Evolutionary conservation across 2,329 filamentous ascomycete species (phyloP), one percentile per base, ranked within the genome.

Genomic region (Xylaria sp.): DNA sequence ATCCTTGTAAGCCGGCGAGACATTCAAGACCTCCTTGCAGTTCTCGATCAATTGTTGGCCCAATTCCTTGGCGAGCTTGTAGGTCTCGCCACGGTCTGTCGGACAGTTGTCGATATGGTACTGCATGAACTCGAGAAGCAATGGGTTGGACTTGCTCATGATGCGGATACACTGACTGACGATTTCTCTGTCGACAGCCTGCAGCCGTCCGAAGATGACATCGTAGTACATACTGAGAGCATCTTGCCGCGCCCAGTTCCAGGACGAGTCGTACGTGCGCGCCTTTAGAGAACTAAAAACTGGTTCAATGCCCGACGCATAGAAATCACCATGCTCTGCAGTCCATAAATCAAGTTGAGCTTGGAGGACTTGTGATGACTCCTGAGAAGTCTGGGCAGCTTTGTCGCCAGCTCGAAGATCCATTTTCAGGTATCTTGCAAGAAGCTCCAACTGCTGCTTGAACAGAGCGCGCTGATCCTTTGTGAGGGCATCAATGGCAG

Each of bases 81-180:
- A 99, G 1, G 94, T 99, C 78, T 99, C 94, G 54, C 94, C 94
- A 46, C 93, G 89, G 70, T 99, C 92, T 0, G 92, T 92, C 0
- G 94, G 94, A 78, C 93, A 97, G 78, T 97, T 94, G 69, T 99
- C 94, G 69, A 99, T 99, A 77, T 99, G 94, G 68, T 99, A 97
- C 72, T 99, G 94, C 94, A 99, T 99, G 76, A 97, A 99, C 65
- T 99, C 93, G 54, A 99, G 84, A 1, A 99, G 85, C 34, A 91
- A 89, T 2, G 94, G 94, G 72, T 97, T 99, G 29, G 94, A 96
- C 59, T 94, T 90, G 79, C 97, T 99, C 94, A 99, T 99, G 76
- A 99, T 94, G 63, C 91, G 90, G 69, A 99, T 97, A 77, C 94
- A 99, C 72, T 92, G 92, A 76, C 92, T 97, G 71, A 99, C 94